phyloP scores from a whole-genome alignment of 2,329 filamentous ascomycete species.

The Fusarium dlaminii region DNA sequence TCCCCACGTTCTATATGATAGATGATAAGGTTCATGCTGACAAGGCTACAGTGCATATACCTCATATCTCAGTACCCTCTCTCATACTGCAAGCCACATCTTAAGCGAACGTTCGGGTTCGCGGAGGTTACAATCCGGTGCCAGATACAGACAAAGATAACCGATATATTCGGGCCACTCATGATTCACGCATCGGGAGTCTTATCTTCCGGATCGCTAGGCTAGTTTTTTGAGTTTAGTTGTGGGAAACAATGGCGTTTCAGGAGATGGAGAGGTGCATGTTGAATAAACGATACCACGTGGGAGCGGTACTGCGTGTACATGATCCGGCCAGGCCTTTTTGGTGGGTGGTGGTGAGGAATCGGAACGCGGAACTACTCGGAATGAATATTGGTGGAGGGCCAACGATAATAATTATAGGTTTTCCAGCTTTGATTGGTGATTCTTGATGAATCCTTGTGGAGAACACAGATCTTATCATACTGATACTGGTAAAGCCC shows the following conservation, averaged over 20 bases:
- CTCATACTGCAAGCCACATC: background rate
- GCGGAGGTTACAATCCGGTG: background rate
- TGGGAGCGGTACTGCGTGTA: background rate
- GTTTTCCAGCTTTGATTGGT: background rate
- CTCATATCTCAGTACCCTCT: background rate
- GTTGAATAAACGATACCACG: background rate
- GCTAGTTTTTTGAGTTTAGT: background rate
- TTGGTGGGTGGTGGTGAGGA: background rate
- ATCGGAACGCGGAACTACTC: background rate
- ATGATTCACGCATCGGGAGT: background rate
- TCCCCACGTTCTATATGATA: background rate
- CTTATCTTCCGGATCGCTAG: background rate
- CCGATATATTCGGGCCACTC: background rate
- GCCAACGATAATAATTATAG: too few species aligned
- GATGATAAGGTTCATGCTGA: background rate
- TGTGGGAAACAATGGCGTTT: background rate
- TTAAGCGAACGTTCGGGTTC: background rate
- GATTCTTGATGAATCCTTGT: fast-evolving
- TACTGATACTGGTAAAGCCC: background rate
- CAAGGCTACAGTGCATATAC: background rate
- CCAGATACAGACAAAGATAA: background rate
- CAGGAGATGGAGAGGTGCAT: background rate
- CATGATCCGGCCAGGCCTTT: background rate
- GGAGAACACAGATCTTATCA: background rate
- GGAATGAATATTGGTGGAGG: background rate